These are phyloP conservation scores for Fraxinus ornus DNA, from an alignment of 305 asterid genomes.

Conservation along the genomic window DNA sequence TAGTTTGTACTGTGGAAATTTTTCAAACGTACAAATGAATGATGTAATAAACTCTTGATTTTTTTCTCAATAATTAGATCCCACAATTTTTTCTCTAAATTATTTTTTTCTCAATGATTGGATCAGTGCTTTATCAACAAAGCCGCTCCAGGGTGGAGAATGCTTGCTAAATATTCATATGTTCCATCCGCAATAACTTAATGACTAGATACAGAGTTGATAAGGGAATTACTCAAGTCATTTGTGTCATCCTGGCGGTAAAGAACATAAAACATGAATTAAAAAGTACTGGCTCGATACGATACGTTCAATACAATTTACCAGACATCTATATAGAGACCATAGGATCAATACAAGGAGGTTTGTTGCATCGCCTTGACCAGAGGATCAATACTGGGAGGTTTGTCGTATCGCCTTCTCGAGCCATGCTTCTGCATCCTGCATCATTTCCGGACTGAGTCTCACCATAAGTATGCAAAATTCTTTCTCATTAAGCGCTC, in stretches of 20 bases:
- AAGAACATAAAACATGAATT: too few relatives aligned
- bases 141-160: background rate
- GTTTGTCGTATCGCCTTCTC: constrained; percentile 45
- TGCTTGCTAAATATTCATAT: too few relatives aligned
- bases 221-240: background rate
- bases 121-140: background rate
- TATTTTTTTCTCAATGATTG: background rate
- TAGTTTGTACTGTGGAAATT: too few relatives aligned
- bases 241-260: too few relatives aligned
- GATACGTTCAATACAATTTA: background rate
- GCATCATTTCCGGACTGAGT: constrained; percentile 76
- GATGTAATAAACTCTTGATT: too few relatives aligned
- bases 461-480: constrained; percentile 75
- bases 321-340: background rate
- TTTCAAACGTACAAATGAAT: too few relatives aligned
- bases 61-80: too few relatives aligned
- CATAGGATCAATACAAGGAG: background rate
- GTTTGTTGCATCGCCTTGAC: constrained; percentile 41
- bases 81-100: too few relatives aligned
- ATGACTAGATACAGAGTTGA: background rate
- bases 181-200: background rate
- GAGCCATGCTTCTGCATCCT: constrained; percentile 69
- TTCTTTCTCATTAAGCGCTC: constrained; percentile 53
- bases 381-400: background rate
- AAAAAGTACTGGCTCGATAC: too few relatives aligned